Evolutionary conservation across 2,329 filamentous ascomycete genomes (phyloP).

Genomic region (Trichoderma guizhouense): DNA sequence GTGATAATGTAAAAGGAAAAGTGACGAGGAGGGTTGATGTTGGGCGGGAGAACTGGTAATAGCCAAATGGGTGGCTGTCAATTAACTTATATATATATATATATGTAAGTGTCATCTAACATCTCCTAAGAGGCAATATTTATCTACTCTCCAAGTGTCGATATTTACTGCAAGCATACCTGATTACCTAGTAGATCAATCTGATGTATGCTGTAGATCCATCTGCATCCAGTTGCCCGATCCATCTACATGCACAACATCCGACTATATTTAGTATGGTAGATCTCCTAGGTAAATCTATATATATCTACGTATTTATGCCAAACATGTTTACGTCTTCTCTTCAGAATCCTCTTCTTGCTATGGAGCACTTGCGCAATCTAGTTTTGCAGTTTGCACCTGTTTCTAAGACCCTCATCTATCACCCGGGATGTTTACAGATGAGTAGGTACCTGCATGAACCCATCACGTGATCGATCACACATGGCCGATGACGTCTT

Average conservation of each 20-base stretch:
- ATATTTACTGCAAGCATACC: too few species aligned
- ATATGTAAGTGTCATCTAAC: too few species aligned
- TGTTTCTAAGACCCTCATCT: not conserved
- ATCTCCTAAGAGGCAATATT: too few species aligned
- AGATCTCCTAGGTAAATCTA: not conserved
- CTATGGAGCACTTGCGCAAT: fast-evolving
- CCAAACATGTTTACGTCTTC: fast-evolving
- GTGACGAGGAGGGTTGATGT: too few species aligned
- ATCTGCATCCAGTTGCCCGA: not conserved
- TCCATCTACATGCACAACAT: not conserved
- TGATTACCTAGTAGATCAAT: too few species aligned
- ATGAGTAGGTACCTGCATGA: not conserved
- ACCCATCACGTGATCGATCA: not conserved
- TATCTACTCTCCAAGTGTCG: too few species aligned
- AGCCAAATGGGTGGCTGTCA: too few species aligned
- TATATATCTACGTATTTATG: not conserved
- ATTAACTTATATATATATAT: too few species aligned
- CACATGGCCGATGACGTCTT: not conserved
- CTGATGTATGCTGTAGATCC: too few species aligned
- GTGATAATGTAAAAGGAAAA: too few species aligned
- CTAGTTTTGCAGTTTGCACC: not conserved
- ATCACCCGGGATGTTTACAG: not conserved
- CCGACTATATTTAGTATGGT: not conserved
- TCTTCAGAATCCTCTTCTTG: not conserved
- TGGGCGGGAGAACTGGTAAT: too few species aligned